A percentile compares a stretch with the other conserved stretches of the same genome.
phyloP scores from a whole-genome alignment of 2,329 filamentous ascomycete genomes.

The Xylaria hypoxylon region DNA sequence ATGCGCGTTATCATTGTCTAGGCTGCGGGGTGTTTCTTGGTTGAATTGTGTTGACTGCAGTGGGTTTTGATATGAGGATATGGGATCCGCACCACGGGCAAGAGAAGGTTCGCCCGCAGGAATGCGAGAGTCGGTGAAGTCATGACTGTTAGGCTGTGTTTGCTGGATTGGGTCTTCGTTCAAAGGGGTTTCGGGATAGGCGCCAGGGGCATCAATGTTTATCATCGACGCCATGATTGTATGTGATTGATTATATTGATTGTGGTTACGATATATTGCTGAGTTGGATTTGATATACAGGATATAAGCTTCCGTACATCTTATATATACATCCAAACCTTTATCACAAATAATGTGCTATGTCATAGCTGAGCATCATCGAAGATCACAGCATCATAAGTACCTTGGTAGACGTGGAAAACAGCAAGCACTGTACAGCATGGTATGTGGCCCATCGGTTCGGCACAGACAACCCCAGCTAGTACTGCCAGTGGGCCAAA shows the following conservation, averaged over 20 bases:
- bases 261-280: background rate
- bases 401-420: background rate
- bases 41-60: background rate
- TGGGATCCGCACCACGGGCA: background rate
- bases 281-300: background rate
- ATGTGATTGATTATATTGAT: background rate
- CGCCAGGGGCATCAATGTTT: slow-evolving; percentile 37
- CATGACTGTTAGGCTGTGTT: background rate
- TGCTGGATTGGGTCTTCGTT: slow-evolving; percentile 30
- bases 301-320: background rate
- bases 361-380: slow-evolving; percentile 27
- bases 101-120: background rate
- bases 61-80: background rate
- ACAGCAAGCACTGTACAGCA: background rate
- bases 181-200: slow-evolving; percentile 38
- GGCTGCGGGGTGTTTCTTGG: slow-evolving; percentile 14
- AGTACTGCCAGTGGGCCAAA: background rate
- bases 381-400: slow-evolving; percentile 24
- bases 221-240: slow-evolving; percentile 38
- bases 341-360: slow-evolving; percentile 1
- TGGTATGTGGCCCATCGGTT: background rate
- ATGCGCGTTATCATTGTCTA: background rate
- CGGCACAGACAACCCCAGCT: slow-evolving; percentile 12
- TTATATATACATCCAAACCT: slow-evolving; percentile 10
- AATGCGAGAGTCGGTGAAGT: slow-evolving; percentile 2